Evolutionary conservation across 2,329 filamentous ascomycete genomes (phyloP), one percentile per base, ranked within the genome.

Genomic region (Arthroderma sp.): DNA sequence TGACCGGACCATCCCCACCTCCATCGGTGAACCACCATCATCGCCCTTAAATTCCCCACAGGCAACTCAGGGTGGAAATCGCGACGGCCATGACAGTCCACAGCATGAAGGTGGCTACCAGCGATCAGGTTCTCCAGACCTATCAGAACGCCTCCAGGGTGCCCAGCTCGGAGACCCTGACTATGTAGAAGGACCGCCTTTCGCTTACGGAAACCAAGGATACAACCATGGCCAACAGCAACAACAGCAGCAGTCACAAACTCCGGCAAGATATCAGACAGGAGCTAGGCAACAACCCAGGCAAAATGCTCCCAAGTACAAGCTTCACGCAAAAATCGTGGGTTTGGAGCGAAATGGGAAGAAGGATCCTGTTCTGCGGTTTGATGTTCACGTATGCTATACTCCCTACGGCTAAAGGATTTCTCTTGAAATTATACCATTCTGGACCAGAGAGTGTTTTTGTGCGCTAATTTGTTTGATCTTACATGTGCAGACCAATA

Each of bases 251-350:
- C 64, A 61, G 49, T 53, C 61, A 53, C 63, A 66, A 47, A 52
- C 55, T 29, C 66, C 71, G 36, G 67, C 70, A 45, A 66, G 70
- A 55, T 73, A 74, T 52, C 69, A 71, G 49, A 61, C 59, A 9
- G 61, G 61, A 42, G 52, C 61, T 42, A 55, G 61, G 47, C 62
- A 62, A 40, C 53, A 57, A 42, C 52, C 58, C 33, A 59, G 59
- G 38, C 64, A 59, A 61, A 67, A 76, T 37, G 74, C 77, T 44
- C 81, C 84, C 29, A 77, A 82, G 49, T 88, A 84, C 65, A 89
- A 85, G 64, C 75, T 98, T 33, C 87, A 94, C 61, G 87, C 84
- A 38, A 98, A 96, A 70, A 87, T 98, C 51, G 95, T 88, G 1
- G 87, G 84, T 1, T 70, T 98, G 40, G 91, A 98, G 67, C 76